Conservation (phyloP, 495 filamentous ascomycete genomes). For the Daldinia decipiens region DNA sequence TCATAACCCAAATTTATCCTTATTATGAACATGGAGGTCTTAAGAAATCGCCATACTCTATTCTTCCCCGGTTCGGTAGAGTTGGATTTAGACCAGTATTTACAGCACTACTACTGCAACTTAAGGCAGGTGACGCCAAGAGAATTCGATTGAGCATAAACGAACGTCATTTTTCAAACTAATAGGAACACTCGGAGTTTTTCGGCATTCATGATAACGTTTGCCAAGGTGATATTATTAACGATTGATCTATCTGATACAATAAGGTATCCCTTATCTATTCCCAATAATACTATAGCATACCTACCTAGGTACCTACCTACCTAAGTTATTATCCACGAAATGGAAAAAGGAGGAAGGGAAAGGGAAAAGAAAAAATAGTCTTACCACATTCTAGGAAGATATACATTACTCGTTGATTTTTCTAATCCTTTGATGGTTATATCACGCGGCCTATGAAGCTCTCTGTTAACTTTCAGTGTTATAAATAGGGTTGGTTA, state of each 20-base stretch:
- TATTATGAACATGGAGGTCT: neutral
- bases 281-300: neutral
- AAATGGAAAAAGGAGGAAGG: too few species aligned
- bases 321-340: too few species aligned
- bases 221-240: neutral
- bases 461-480: too few species aligned
- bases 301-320: too few species aligned
- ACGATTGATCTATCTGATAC: neutral
- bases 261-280: neutral
- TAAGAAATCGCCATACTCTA: neutral
- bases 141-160: constrained; percentile 33
- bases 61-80: constrained; percentile 1
- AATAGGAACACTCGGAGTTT: constrained; percentile 17
- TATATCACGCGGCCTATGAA: too few species aligned
- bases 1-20: neutral
- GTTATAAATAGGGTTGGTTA: too few species aligned
- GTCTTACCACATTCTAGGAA: too few species aligned
- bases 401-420: too few species aligned
- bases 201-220: constrained; percentile 26
- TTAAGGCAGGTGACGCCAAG: constrained; percentile 26
- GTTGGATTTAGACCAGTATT: constrained; percentile 7
- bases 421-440: too few species aligned
- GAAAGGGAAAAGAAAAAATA: too few species aligned
- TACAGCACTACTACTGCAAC: constrained; percentile 11
- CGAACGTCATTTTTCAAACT: constrained; percentile 26